A percentile compares a stretch with the other conserved stretches of the same genome.
phyloP scores from a whole-genome alignment of 2,329 filamentous ascomycete genomes.

The Apiospora saccharicola region DNA sequence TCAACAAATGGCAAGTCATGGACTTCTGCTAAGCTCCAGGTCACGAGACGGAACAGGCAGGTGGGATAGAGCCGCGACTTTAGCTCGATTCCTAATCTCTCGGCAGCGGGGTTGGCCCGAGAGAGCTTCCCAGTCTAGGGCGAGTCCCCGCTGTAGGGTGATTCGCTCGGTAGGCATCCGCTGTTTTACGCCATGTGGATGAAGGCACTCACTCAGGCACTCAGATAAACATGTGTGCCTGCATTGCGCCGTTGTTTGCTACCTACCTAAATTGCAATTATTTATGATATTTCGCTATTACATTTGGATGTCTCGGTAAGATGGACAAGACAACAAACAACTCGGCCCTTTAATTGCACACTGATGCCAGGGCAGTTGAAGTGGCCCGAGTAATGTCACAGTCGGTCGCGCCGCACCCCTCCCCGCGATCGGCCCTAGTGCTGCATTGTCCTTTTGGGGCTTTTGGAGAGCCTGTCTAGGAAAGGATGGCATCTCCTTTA shows the following conservation, averaged over 20 bases:
- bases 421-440: background rate
- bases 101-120: constrained; percentile 14
- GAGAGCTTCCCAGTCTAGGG: background rate
- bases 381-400: background rate
- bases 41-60: constrained; percentile 8
- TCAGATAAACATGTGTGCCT: background rate
- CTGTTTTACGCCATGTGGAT: background rate
- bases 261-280: background rate
- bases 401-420: background rate
- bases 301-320: background rate
- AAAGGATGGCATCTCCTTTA: too few species aligned
- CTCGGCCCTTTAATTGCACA: background rate
- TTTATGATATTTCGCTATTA: background rate
- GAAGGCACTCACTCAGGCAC: background rate
- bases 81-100: constrained; percentile 4
- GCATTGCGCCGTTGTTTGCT: background rate
- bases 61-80: background rate
- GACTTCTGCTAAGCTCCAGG: background rate
- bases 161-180: background rate
- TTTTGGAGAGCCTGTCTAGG: background rate
- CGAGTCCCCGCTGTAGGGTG: background rate
- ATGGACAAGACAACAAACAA: background rate
- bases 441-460: constrained; percentile 2
- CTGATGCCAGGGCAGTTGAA: background rate
- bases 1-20: constrained; percentile 4